Conservation (phyloP, 1,284 basidiomycete genomes). For the Volvariella volvacea region DNA sequence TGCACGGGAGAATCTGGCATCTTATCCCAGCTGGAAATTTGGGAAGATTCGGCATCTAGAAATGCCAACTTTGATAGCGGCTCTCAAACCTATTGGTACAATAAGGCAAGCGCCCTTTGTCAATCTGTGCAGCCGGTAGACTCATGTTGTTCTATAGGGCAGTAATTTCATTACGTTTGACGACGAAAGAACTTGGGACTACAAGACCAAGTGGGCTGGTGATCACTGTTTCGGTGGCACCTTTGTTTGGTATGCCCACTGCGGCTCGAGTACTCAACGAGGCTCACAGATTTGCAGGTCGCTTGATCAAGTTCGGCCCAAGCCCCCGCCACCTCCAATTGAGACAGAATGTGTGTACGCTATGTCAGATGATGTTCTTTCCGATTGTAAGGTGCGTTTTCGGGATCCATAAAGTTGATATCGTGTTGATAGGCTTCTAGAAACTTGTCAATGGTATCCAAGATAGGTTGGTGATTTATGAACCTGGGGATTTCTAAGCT, state of each 20-base stretch:
- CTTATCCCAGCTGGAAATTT: background rate
- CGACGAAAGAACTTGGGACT: conserved; percentile 3
- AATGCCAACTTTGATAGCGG: conserved; percentile 5
- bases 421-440: background rate
- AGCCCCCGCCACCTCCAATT: background rate
- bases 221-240: conserved; percentile 14
- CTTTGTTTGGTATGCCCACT: conserved; percentile 11
- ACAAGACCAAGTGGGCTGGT: conserved; percentile 11
- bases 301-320: conserved; percentile 1
- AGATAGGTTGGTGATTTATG: background rate
- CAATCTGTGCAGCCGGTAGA: conserved; percentile 8
- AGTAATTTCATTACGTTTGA: conserved; percentile 1
- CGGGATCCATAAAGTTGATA: background rate
- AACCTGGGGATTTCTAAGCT: too few relatives aligned
- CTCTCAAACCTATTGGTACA: conserved; percentile 1
- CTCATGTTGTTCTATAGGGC: background rate
- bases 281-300: background rate
- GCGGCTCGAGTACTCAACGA: too few relatives aligned
- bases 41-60: background rate
- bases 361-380: background rate
- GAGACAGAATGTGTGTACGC: background rate
- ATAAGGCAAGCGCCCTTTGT: conserved; percentile 8
- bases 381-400: background rate
- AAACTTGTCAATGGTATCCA: background rate
- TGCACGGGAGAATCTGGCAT: conserved; percentile 4